Base-by-base conservation (phyloP, 2,329 filamentous ascomycete genomes). In the Aspergillus pseudoglaucus region DNA sequence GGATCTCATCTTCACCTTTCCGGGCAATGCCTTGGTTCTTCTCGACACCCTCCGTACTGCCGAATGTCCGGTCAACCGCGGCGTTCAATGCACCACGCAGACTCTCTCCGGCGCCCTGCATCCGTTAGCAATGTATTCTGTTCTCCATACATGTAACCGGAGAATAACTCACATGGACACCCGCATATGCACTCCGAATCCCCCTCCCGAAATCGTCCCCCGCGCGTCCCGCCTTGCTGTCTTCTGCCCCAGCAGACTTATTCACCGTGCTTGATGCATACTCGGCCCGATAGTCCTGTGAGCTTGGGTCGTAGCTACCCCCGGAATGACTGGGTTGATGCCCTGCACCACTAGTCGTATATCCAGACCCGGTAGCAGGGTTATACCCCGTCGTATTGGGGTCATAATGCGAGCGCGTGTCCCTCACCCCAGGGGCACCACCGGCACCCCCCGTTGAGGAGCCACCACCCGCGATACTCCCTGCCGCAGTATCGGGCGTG, bases 31-130 rank as follows among this genome's bases (percentile, higher is more conserved):
- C 59, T 14, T 66, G 58, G 47, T 73, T 71, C 49, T 64, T 64
- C 12, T 53, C 57, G 1, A 59, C 64, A 4, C 66, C 63, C 23
- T 71, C 61, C 2, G 61, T 47, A 17, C 67, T 61, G 23, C 68
- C 63, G 52, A 71, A 69, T 4, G 65, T 56, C 45, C 62, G 58
- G 50, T 73, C 70, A 38, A 71, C 60, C 0, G 65, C 63, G n/a
- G 64, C 60, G 46, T 58, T 67, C 3, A 68, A 42, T 2, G 60
- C 61, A 4, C 70, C 70, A 15, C 70, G 68, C 30, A 73, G 53
- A 3, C 64, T 63, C 50, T 73, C 70, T 5, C 70, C 70, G 15
- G 61, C 59, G 6, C 70, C 69, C 67, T 72, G 53, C 10, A 18
- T 18, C 17, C 7, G 18, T 41, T 33, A 53, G 20, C 17, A 8